A percentile compares a stretch with the other conserved stretches of the same genome.
Evolutionary conservation across 2,329 filamentous ascomycete genomes (phyloP).

Genomic region (Colletotrichum horii): DNA sequence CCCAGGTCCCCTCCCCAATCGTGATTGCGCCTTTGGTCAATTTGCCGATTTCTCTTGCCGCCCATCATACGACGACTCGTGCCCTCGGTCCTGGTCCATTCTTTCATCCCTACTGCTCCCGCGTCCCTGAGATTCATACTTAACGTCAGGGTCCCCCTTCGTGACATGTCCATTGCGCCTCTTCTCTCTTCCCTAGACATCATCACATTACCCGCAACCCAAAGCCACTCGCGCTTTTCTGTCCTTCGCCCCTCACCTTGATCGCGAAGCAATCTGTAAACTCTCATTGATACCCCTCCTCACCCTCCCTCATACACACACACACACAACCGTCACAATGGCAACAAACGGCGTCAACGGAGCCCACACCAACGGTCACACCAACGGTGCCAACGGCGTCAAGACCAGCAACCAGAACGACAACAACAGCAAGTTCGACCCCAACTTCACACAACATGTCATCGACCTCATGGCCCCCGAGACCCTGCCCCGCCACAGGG

Average conservation of each 20-base stretch:
- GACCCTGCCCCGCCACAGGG: conserved; percentile 14
- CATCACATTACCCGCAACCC: background rate
- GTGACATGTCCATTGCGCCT: background rate
- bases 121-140: background rate
- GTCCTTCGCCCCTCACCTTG: background rate
- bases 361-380: conserved; percentile 5
- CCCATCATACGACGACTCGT: conserved; percentile 4
- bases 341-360: conserved; percentile 20
- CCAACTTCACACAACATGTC: conserved; percentile 23
- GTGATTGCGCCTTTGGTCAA: background rate
- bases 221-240: background rate
- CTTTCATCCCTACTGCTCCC: background rate
- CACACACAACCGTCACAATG: background rate
- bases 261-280: background rate
- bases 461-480: conserved; percentile 23
- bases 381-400: background rate
- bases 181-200: background rate
- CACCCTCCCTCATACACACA: background rate
- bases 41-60: conserved; percentile 4
- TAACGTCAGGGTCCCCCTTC: background rate
- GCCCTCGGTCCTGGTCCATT: background rate
- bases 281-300: background rate
- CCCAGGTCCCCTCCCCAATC: background rate
- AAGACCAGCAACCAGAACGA: background rate
- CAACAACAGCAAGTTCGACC: conserved; percentile 19